Conservation (phyloP, 2,329 filamentous ascomycete genomes). For the Iodosphaeria phyllophila region DNA sequence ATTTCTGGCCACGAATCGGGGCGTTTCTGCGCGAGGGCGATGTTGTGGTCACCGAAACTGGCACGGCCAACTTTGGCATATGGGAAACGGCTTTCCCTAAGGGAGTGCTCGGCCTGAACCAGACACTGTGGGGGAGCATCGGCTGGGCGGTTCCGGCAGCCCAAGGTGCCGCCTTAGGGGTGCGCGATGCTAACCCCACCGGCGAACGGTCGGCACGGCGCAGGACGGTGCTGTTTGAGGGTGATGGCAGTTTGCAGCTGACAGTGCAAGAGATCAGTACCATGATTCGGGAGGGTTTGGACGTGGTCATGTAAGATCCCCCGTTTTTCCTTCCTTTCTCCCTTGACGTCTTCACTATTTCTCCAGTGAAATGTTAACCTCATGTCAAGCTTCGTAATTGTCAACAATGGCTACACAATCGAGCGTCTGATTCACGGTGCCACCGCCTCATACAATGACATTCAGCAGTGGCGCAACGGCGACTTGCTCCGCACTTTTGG, state of each 20-base stretch:
- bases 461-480: slow-evolving; percentile 56
- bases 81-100: slow-evolving; percentile 68
- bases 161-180: slow-evolving; percentile 53
- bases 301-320: slow-evolving; percentile 50
- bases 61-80: slow-evolving; percentile 75
- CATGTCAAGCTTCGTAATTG: slow-evolving; percentile 51
- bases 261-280: slow-evolving; percentile 72
- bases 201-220: too few relatives aligned
- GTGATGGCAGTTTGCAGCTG: slow-evolving; percentile 73
- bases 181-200: slow-evolving; percentile 35
- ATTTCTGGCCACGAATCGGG: slow-evolving; percentile 61
- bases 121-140: slow-evolving; percentile 56
- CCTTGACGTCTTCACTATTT: not conserved
- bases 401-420: slow-evolving; percentile 79
- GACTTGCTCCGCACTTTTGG: slow-evolving; percentile 51
- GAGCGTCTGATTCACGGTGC: slow-evolving; percentile 78
- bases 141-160: slow-evolving; percentile 40
- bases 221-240: slow-evolving; percentile 70
- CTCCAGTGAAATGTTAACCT: slow-evolving; percentile 6
- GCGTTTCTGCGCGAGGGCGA: slow-evolving; percentile 55
- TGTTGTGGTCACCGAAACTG: slow-evolving; percentile 71
- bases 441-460: slow-evolving; percentile 66
- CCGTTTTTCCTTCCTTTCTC: not conserved
- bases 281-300: slow-evolving; percentile 58
- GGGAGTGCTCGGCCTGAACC: slow-evolving; percentile 62